Percentiles rank a stretch among this genome's conserved stretches.
phyloP scores from a whole-genome alignment of 2,329 filamentous ascomycete genomes.

The Metarhizium album region DNA sequence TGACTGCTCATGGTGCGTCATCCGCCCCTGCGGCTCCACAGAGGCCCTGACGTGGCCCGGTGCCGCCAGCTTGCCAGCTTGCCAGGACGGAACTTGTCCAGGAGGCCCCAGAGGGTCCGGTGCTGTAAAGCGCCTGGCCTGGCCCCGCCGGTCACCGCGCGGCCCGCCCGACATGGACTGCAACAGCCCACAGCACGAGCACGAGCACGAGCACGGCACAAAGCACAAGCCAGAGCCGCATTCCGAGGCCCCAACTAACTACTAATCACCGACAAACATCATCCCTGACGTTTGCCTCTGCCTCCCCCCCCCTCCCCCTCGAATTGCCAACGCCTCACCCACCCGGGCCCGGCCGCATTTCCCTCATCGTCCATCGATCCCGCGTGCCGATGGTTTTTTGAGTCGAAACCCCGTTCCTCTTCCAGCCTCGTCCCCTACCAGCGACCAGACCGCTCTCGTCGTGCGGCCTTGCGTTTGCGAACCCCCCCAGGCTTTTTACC shows the following conservation, averaged over 20 bases:
- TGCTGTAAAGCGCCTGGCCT: too few relatives aligned
- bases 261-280: background rate
- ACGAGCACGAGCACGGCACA: too few relatives aligned
- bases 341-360: background rate
- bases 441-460: background rate
- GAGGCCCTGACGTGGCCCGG: too few relatives aligned
- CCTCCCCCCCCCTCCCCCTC: background rate
- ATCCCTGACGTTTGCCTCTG: background rate
- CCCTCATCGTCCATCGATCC: background rate
- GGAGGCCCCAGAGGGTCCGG: background rate
- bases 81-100: background rate
- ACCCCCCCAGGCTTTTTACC: slow-evolving; percentile 9
- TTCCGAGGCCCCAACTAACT: slow-evolving; percentile 2
- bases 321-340: background rate
- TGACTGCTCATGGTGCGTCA: too few relatives aligned
- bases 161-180: too few relatives aligned
- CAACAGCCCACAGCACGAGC: too few relatives aligned
- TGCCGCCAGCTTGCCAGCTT: too few relatives aligned
- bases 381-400: background rate
- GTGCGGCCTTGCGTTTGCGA: background rate
- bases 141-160: background rate
- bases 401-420: background rate
- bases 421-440: background rate
- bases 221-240: background rate
- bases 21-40: background rate